Evolutionary conservation across 2,329 filamentous ascomycete genomes (phyloP).

Genomic region (Penicillium sp.): DNA sequence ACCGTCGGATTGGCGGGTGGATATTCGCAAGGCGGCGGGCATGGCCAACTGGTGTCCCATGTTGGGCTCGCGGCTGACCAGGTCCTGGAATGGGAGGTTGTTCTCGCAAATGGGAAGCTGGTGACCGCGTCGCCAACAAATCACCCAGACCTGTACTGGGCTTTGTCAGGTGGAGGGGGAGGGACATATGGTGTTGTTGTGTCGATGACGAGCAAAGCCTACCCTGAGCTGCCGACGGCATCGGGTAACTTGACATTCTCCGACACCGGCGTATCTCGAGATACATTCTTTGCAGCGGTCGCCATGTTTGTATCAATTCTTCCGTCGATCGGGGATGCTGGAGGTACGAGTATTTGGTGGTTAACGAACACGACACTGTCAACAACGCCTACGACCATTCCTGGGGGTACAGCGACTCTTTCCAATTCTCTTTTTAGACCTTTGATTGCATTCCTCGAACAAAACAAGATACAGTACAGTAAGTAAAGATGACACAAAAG

Average conservation of each 20-base stretch:
- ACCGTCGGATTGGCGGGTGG: conserved; percentile 29
- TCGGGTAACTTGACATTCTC: conserved; percentile 10
- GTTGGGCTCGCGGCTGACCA: conserved; percentile 39
- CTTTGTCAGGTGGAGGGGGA: conserved; percentile 19
- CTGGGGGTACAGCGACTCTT: background rate
- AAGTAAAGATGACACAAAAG: background rate
- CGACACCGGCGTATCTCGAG: background rate
- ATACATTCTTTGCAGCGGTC: conserved; percentile 5
- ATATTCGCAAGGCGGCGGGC: conserved; percentile 42
- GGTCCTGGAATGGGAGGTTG: conserved; percentile 36
- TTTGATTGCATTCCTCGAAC: background rate
- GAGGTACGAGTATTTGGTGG: conserved; percentile 11
- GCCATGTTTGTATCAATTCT: conserved; percentile 1
- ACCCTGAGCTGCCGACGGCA: conserved; percentile 8
- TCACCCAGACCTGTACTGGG: conserved; percentile 23
- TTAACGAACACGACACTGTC: background rate
- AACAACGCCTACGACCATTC: background rate
- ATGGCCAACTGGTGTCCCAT: conserved; percentile 41
- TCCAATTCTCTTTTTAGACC: background rate
- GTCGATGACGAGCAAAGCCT: conserved; percentile 9
- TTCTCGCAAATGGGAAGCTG: conserved; percentile 30
- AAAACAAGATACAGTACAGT: conserved; percentile 6
- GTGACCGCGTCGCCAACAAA: conserved; percentile 12
- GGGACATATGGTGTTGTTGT: conserved; percentile 17
- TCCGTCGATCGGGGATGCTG: conserved; percentile 9